A percentile compares a stretch with the other conserved stretches of the same genome.
Conservation (phyloP, 352 stramenopile species). For the Synura sp. region DNA sequence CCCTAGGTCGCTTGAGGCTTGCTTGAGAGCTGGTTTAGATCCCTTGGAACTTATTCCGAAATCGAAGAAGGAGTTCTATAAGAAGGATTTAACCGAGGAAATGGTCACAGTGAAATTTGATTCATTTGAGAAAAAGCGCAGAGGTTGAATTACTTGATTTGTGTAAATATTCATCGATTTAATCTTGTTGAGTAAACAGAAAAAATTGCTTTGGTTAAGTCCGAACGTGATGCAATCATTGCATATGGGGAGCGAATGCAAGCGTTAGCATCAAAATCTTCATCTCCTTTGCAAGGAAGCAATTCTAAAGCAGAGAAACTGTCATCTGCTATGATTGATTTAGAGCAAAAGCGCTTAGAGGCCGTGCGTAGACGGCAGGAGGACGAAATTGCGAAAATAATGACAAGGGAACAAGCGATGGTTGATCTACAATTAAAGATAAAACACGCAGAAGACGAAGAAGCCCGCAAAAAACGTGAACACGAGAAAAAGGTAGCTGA, state of each 20-base stretch:
- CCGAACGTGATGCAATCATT: slow-evolving; percentile 16
- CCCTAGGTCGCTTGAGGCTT: slow-evolving; percentile 32
- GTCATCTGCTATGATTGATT: background rate
- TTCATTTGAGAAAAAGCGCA: slow-evolving; percentile 26
- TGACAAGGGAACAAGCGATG: slow-evolving; percentile 18
- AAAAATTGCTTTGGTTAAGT: slow-evolving; percentile 7
- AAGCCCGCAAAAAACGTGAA: background rate
- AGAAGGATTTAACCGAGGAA: background rate
- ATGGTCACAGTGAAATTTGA: slow-evolving; percentile 29
- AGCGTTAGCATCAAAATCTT: too few relatives aligned
- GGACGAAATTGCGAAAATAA: slow-evolving; percentile 14
- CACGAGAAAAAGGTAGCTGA: slow-evolving; percentile 42
- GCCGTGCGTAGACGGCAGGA: slow-evolving; percentile 2
- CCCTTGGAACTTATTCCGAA: slow-evolving; percentile 11
- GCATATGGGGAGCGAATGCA: background rate
- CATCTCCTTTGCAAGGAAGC: too few relatives aligned
- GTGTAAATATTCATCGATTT: background rate
- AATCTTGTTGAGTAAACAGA: background rate
- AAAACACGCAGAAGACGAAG: slow-evolving; percentile 24
- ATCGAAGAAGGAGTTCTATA: background rate
- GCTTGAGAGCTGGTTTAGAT: slow-evolving; percentile 14
- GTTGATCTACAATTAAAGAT: slow-evolving; percentile 25
- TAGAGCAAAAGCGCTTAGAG: slow-evolving; percentile 31
- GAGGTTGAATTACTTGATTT: slow-evolving; percentile 1
- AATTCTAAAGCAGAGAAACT: background rate